Evolutionary conservation across 768 basidiomycete genomes (phyloP).

Genomic region (Lyophyllum shimeji): DNA sequence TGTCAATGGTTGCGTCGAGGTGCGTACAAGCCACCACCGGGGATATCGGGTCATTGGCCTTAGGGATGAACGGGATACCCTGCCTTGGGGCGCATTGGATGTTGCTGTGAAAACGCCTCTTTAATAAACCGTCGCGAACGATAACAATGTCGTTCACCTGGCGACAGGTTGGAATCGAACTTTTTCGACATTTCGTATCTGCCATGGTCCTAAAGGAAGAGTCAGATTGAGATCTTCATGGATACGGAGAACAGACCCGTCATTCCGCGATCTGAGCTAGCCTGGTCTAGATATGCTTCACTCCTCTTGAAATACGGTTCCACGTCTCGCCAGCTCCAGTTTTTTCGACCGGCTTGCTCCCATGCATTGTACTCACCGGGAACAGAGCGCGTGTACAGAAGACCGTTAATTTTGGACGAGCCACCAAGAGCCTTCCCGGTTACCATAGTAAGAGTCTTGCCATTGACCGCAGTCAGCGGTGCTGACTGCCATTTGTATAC

Average conservation of each 20-base stretch:
- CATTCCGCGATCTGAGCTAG: neutral
- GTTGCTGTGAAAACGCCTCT: slow-evolving; percentile 4
- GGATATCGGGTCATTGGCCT: slow-evolving; percentile 19
- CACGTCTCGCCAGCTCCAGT: slow-evolving; percentile 29
- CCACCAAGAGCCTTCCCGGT: slow-evolving; percentile 30
- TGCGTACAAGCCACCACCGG: slow-evolving; percentile 18
- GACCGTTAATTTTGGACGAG: slow-evolving; percentile 26
- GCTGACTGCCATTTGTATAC: slow-evolving; percentile 16
- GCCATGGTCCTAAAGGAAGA: slow-evolving; percentile 17
- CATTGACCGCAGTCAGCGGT: slow-evolving; percentile 12
- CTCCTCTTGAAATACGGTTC: neutral
- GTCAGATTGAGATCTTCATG: neutral
- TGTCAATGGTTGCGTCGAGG: slow-evolving; percentile 22
- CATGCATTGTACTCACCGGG: slow-evolving; percentile 31
- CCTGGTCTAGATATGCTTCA: neutral
- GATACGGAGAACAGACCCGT: neutral
- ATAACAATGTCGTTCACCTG: neutral
- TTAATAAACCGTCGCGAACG: neutral
- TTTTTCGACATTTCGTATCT: slow-evolving; percentile 8
- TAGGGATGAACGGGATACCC: slow-evolving; percentile 18
- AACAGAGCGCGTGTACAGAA: slow-evolving; percentile 25
- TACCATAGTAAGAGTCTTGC: slow-evolving; percentile 15
- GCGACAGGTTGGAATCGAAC: slow-evolving; percentile 7
- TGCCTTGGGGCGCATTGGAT: slow-evolving; percentile 11
- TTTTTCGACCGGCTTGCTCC: slow-evolving; percentile 20